A percentile compares a stretch with the other conserved stretches of the same genome.
Conservation (phyloP, 805 yeast species). For the Yarrowia porcina region DNA sequence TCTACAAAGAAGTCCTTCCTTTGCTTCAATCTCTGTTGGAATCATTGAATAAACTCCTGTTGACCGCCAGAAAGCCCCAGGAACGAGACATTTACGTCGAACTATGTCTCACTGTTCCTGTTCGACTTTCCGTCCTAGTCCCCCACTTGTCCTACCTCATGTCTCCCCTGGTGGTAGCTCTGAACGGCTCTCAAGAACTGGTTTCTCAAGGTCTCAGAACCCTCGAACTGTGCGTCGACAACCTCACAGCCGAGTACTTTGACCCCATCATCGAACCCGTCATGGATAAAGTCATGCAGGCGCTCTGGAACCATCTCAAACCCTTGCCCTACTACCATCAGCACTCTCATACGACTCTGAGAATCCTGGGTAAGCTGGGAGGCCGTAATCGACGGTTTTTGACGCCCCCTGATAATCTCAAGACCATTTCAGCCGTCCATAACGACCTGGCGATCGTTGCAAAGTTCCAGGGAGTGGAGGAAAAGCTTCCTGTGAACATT, state of each 20-base stretch:
- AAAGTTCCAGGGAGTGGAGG: constrained; percentile 63
- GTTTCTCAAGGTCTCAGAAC: constrained; percentile 94
- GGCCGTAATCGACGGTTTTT: constrained; percentile 90
- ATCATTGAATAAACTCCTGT: constrained; percentile 75
- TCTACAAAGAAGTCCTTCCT: constrained; percentile 92
- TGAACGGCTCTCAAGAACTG: constrained; percentile 85
- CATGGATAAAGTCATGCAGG: constrained; percentile 88
- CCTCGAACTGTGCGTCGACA: constrained; percentile 91
- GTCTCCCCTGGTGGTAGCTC: constrained; percentile 86
- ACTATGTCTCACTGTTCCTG: constrained; percentile 92
- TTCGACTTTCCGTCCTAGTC: constrained; percentile 84
- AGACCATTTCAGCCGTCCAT: constrained; percentile 45
- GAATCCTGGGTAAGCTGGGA: constrained; percentile 92
- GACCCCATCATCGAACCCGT: constrained; percentile 98
- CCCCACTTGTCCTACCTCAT: constrained; percentile 87
- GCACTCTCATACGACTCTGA: constrained; percentile 88
- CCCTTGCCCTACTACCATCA: constrained; percentile 95
- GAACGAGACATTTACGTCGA: constrained; percentile 95
- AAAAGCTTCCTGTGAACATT: constrained; percentile 65
- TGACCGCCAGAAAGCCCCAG: constrained; percentile 79
- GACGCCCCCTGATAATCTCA: constrained; percentile 67
- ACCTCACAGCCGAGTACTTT: constrained; percentile 91
- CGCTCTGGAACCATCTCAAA: constrained; percentile 82
- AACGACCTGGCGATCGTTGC: constrained; percentile 68
- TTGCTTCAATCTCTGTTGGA: constrained; percentile 81